Conservation (phyloP, 768 basidiomycete species). For the Xerocomellus intermedius region DNA sequence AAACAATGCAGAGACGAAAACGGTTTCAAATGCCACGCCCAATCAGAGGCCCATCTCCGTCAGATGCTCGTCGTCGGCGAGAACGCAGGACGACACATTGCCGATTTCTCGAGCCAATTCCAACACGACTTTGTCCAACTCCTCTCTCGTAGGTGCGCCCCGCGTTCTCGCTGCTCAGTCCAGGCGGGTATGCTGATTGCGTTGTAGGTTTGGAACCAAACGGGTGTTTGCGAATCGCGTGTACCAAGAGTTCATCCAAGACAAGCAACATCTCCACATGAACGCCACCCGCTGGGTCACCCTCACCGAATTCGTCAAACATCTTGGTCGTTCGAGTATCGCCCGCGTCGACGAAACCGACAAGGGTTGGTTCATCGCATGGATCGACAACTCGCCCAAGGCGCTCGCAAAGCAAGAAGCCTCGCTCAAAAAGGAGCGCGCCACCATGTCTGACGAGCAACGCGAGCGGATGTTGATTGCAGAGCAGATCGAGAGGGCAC, state of each 20-base stretch:
- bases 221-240: slow-evolving; percentile 93
- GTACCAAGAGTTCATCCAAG: slow-evolving; percentile 96
- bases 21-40: slow-evolving; percentile 94
- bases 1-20: slow-evolving; percentile 99
- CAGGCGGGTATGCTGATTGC: background rate
- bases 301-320: slow-evolving; percentile 91
- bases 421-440: slow-evolving; percentile 86
- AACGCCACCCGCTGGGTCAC: slow-evolving; percentile 98
- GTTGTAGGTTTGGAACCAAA: slow-evolving; percentile 81
- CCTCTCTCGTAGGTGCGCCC: slow-evolving; percentile 74
- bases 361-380: slow-evolving; percentile 96
- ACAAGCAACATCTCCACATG: slow-evolving; percentile 96
- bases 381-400: slow-evolving; percentile 96
- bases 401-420: slow-evolving; percentile 89
- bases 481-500: slow-evolving; percentile 92
- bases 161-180: background rate
- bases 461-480: slow-evolving; percentile 85
- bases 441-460: slow-evolving; percentile 91
- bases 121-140: slow-evolving; percentile 90
- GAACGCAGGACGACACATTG: slow-evolving; percentile 87
- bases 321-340: slow-evolving; percentile 81
- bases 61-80: slow-evolving; percentile 99
- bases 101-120: slow-evolving; percentile 85
- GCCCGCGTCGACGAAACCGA: slow-evolving; percentile 97
- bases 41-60: slow-evolving; percentile 86